A percentile compares a stretch with the other conserved stretches of the same genome.
phyloP scores from a whole-genome alignment of 2,329 filamentous ascomycete species.

The Amylocarpus encephaloides region DNA sequence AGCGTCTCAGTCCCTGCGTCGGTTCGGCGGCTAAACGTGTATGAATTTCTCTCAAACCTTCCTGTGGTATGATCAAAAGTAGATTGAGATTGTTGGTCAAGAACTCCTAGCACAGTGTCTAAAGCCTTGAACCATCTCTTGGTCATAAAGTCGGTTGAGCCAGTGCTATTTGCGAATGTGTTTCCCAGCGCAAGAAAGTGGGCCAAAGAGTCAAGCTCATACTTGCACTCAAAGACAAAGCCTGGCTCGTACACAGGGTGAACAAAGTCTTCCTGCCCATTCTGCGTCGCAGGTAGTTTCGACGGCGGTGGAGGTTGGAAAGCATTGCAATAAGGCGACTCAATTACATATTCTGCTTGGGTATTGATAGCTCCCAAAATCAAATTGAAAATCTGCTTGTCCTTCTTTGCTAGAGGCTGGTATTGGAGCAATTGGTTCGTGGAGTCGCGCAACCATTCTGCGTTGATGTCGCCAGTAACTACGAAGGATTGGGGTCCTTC shows the following conservation, averaged over 20 bases:
- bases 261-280: slow-evolving; percentile 77
- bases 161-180: slow-evolving; percentile 76
- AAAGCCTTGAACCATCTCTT: slow-evolving; percentile 73
- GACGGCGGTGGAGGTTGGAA: slow-evolving; percentile 92
- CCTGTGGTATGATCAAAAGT: slow-evolving; percentile 70
- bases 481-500: slow-evolving; percentile 84
- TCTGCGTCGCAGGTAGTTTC: slow-evolving; percentile 62
- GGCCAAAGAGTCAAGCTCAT: slow-evolving; percentile 92
- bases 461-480: slow-evolving; percentile 88
- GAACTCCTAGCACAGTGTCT: slow-evolving; percentile 63
- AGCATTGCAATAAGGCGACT: slow-evolving; percentile 94
- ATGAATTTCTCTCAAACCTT: slow-evolving; percentile 63
- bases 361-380: slow-evolving; percentile 94
- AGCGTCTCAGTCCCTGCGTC: slow-evolving; percentile 85
- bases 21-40: slow-evolving; percentile 81
- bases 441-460: slow-evolving; percentile 86
- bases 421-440: slow-evolving; percentile 93
- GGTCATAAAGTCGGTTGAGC: slow-evolving; percentile 71
- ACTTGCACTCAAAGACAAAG: slow-evolving; percentile 96
- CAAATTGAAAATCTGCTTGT: slow-evolving; percentile 68
- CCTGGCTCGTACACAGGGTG: slow-evolving; percentile 80
- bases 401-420: slow-evolving; percentile 74
- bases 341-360: slow-evolving; percentile 89
- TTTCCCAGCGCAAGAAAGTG: slow-evolving; percentile 83
- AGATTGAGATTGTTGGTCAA: slow-evolving; percentile 70